These are phyloP conservation scores for Hondaea fermentalgiana DNA, from an alignment of 108 stramenopile genomes.

Conservation along the genomic window DNA sequence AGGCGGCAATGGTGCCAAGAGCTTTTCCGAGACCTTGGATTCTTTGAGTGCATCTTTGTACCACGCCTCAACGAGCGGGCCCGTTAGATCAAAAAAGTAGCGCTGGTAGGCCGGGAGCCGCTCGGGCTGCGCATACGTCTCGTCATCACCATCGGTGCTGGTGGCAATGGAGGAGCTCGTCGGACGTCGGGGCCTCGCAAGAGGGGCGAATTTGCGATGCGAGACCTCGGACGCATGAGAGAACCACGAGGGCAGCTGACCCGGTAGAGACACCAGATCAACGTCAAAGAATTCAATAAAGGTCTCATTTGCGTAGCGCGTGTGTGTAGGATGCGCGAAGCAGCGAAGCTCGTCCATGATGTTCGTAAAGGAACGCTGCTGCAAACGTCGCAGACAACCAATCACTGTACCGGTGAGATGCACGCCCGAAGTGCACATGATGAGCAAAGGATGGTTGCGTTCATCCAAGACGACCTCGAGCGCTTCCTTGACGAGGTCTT, in stretches of 20 bases:
- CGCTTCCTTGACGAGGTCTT: slow-evolving; percentile 15
- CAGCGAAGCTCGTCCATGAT: slow-evolving; percentile 6
- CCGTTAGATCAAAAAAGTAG: neutral
- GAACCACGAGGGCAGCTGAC: neutral
- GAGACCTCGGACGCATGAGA: neutral
- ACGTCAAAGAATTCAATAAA: slow-evolving; percentile 18
- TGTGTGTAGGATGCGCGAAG: neutral
- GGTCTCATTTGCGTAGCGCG: slow-evolving; percentile 12
- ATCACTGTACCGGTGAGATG: neutral
- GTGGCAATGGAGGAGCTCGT: neutral
- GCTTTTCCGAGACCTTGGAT: neutral
- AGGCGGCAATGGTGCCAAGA: too few species aligned
- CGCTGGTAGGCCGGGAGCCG: neutral
- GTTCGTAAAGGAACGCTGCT: neutral
- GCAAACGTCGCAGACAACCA: neutral
- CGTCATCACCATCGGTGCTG: neutral
- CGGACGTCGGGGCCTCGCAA: neutral
- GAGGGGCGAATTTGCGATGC: neutral
- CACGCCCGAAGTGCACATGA: slow-evolving; percentile 7
- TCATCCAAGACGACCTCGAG: neutral
- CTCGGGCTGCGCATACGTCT: neutral
- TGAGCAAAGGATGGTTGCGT: neutral
- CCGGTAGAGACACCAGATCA: neutral
- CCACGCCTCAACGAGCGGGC: slow-evolving; percentile 7
- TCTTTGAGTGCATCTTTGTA: neutral